Conservation (phyloP, 345 rosid species). For the Salix koriyanagi region DNA sequence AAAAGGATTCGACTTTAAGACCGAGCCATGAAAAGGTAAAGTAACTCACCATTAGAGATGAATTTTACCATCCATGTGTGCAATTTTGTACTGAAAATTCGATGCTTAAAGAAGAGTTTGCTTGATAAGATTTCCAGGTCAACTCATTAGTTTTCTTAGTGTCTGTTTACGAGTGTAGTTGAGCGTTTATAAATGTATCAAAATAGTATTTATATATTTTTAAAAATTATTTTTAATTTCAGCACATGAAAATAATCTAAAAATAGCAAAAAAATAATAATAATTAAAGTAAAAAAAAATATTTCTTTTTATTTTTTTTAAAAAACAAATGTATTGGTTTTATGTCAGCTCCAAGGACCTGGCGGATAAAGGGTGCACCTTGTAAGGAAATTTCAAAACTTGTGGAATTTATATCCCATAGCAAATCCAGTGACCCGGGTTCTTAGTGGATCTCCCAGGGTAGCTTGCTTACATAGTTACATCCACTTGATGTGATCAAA, state of each 20-base stretch:
- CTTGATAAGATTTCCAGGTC: not conserved
- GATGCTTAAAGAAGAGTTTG: not conserved
- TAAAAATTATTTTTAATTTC: no score
- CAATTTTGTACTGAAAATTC: not conserved
- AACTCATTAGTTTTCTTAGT: not conserved
- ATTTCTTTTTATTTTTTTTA: no score
- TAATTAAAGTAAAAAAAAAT: no score
- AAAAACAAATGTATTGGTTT: not conserved
- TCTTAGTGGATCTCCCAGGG: not conserved
- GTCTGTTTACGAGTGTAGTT: no score
- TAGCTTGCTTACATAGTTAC: not conserved
- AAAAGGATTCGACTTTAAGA: not conserved
- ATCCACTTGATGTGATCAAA: no score
- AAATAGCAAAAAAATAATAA: no score
- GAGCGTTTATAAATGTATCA: no score
- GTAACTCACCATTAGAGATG: no score
- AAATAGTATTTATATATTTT: no score
- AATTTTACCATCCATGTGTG: not conserved
- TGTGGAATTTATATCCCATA: not conserved
- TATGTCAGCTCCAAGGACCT: not conserved
- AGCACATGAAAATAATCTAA: no score
- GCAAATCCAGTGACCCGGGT: not conserved
- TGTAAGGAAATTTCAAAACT: not conserved
- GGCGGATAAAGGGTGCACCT: not conserved
- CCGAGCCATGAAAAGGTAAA: not conserved